Percentiles rank a stretch among this genome's conserved stretches.
Conservation (phyloP, 768 basidiomycete species). For the Hypholoma fasciculare region DNA sequence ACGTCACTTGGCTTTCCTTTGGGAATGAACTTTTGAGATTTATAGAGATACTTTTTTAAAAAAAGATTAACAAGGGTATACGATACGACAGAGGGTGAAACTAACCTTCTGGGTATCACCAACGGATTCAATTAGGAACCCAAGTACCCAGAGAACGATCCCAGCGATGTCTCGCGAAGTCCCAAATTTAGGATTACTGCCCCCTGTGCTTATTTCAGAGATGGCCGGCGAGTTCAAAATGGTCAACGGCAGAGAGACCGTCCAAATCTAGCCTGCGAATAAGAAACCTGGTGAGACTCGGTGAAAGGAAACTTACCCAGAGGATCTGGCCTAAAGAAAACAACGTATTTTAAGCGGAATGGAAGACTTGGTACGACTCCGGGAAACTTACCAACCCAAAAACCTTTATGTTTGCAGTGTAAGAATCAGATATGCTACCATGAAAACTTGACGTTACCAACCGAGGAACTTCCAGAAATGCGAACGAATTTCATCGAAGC, state of each 20-base stretch:
- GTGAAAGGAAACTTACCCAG: constrained; percentile 42
- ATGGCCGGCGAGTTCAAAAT: constrained; percentile 71
- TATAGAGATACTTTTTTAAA: constrained; percentile 49
- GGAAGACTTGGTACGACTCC: not conserved
- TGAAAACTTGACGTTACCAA: constrained; percentile 15
- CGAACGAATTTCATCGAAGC: constrained; percentile 67
- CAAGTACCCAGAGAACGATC: constrained; percentile 59
- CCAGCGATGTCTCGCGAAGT: constrained; percentile 65
- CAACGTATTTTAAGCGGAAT: constrained; percentile 61
- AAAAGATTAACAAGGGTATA: not conserved
- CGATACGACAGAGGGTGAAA: not conserved
- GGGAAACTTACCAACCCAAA: constrained; percentile 49
- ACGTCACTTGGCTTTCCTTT: constrained; percentile 52
- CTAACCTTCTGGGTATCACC: constrained; percentile 61
- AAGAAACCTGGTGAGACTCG: not conserved
- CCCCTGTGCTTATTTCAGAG: constrained; percentile 42
- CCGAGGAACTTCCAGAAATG: constrained; percentile 68
- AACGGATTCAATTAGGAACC: constrained; percentile 54
- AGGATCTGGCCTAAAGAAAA: constrained; percentile 48
- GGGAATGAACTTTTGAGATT: constrained; percentile 43
- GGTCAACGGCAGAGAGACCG: constrained; percentile 60
- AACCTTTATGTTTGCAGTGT: constrained; percentile 30
- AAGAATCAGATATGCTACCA: not conserved
- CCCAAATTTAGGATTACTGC: constrained; percentile 58
- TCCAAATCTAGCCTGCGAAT: constrained; percentile 47